Evolutionary conservation across 768 basidiomycete genomes (phyloP).

Genomic region (Pleurotus pulmonarius): DNA sequence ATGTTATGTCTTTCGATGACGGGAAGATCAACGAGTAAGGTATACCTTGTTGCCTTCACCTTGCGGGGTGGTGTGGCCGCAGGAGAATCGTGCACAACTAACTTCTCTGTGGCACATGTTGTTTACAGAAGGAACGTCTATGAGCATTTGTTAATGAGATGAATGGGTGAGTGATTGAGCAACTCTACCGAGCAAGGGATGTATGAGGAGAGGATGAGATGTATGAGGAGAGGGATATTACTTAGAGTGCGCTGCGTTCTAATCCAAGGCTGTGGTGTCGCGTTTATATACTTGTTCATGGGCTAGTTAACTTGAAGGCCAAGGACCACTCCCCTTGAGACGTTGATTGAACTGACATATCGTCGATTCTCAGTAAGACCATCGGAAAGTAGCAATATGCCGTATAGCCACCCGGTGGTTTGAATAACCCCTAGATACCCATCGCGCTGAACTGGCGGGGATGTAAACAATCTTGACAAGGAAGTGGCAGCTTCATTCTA

Average conservation of each 20-base stretch:
- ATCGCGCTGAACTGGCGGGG: not conserved
- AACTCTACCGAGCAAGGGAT: not conserved
- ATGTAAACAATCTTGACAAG: not conserved
- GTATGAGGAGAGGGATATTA: not conserved
- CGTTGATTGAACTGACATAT: not conserved
- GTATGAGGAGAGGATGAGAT: not conserved
- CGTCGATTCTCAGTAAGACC: constrained; percentile 13
- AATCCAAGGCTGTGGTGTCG: not conserved
- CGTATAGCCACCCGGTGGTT: constrained; percentile 4
- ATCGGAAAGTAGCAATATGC: not conserved
- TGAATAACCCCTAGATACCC: not conserved
- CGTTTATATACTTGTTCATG: not conserved
- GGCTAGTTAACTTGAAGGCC: not conserved
- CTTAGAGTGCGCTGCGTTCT: not conserved
- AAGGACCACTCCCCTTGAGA: not conserved
- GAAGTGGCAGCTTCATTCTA: constrained; percentile 6
- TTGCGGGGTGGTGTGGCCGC: constrained; percentile 12
- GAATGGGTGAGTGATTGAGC: not conserved
- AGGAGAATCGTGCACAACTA: constrained; percentile 9
- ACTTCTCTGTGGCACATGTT: constrained; percentile 17
- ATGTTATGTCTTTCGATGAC: not conserved
- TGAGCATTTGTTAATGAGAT: not conserved
- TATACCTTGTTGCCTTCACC: constrained; percentile 3
- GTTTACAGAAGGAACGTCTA: not conserved
- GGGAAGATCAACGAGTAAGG: not conserved